Evolutionary conservation across 495 filamentous ascomycete genomes (phyloP), one percentile per base, ranked within the genome.

Genomic region (Aspergillus mulundensis): DNA sequence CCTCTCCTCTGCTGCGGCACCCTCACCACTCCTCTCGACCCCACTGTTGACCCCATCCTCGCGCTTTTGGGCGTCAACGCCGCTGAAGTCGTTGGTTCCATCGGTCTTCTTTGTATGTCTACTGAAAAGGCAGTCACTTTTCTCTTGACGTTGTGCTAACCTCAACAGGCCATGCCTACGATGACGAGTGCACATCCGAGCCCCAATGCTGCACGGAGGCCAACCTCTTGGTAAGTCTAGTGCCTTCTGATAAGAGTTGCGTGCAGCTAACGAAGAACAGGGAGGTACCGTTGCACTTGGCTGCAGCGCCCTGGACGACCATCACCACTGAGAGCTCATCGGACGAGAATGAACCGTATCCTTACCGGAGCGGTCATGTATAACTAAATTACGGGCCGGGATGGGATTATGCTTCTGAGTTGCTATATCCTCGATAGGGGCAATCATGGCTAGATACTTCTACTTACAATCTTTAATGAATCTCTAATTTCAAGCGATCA

Each of bases 41-140:
- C 54, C 45, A 45, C 59, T 20, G 87, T 97, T 43, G 95, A 94
- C 55, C 81, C 83, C 2, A 87, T 92, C 58, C 67, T 98, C 44
- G 84, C 86, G 64, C 84, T 86, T 61, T 85, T 84, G 49, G 89
- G 87, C 0, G 84, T 97, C 45, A 85, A 93, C 68, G 89, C 88
- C 2, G 90, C 91, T 5, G 82, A 91, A 11, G 76, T 97, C 50
- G 83, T 96, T 41, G 69, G 70, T 40, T 71, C 68, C 15, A 34
- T 74, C 46, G 70, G 71, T 56, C 61, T 74, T 40, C 43, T 62
- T 4, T 74, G 68, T 72, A 69, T 23, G 71, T 60, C 7, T 18
- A 5, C 0, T n/a, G n/a, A n/a, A n/a, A n/a, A n/a, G n/a, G n/a
- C n/a, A n/a, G n/a, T n/a, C n/a, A n/a, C n/a, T n/a, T n/a, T n/a